Percentiles rank a stretch among this genome's conserved stretches.
Conservation (phyloP, 192 early-diverging fungal genomes). For the Backusella australiensis region DNA sequence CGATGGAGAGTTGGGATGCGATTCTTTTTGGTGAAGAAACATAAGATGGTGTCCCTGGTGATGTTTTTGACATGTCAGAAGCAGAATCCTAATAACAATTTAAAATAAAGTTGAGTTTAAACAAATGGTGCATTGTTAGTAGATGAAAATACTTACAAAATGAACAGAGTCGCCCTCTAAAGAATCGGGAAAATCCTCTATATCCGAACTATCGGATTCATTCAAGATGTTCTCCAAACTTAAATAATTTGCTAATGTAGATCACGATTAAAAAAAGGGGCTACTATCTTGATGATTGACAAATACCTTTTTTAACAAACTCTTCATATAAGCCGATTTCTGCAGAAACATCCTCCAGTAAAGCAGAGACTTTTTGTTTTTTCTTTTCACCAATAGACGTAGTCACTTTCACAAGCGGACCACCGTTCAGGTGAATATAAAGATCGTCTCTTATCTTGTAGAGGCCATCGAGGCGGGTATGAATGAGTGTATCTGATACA, state of each 20-base stretch:
- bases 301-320: constrained; percentile 58
- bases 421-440: constrained; percentile 60
- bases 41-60: constrained; percentile 9
- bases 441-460: constrained; percentile 59
- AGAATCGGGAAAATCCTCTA: constrained; percentile 42
- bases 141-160: constrained; percentile 35
- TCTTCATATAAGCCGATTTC: constrained; percentile 61
- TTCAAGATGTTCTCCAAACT: constrained; percentile 59
- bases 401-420: constrained; percentile 36
- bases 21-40: not conserved
- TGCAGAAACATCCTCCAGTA: constrained; percentile 49
- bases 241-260: constrained; percentile 46
- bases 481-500: constrained; percentile 53
- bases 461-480: constrained; percentile 45
- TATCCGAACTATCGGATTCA: constrained; percentile 49
- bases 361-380: constrained; percentile 43
- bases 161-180: constrained; percentile 47
- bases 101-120: not conserved
- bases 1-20: not conserved
- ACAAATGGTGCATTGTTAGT: too few species aligned
- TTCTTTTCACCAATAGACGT: constrained; percentile 30
- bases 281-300: too few species aligned
- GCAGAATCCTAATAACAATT: constrained; percentile 25
- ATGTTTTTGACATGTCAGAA: constrained; percentile 31
- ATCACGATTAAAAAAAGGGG: not conserved